Conservation (phyloP, 2,329 filamentous ascomycete species). For the Fusarium papillatum region DNA sequence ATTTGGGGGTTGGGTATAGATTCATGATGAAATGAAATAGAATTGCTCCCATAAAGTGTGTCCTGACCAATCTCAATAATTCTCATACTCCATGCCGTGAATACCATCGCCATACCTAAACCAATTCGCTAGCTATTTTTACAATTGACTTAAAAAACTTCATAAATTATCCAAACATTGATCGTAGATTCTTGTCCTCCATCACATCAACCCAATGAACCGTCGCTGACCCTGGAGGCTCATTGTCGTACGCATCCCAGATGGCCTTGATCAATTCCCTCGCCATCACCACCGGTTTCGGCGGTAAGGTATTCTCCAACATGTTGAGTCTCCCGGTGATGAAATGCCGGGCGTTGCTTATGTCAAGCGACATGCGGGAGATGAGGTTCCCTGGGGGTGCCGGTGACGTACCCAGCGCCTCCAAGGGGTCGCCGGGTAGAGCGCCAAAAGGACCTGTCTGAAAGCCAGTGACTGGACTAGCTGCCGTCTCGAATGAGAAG, state of each 20-base stretch:
- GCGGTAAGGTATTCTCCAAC: constrained; percentile 55
- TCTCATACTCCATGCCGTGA: neutral
- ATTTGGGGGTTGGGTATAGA: constrained; percentile 15
- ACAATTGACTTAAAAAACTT: neutral
- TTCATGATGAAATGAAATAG: constrained; percentile 26
- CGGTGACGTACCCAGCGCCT: constrained; percentile 23
- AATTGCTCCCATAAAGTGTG: constrained; percentile 8
- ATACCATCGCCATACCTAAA: neutral
- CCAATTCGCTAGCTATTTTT: neutral
- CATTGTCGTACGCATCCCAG: constrained; percentile 56
- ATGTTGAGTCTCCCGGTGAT: constrained; percentile 54
- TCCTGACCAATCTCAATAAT: neutral
- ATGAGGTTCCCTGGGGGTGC: constrained; percentile 24
- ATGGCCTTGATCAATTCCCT: constrained; percentile 56
- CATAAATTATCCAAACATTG: constrained; percentile 48
- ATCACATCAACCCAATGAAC: constrained; percentile 61
- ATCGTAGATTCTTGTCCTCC: constrained; percentile 49
- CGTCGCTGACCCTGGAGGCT: constrained; percentile 45
- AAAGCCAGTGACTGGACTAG: constrained; percentile 9
- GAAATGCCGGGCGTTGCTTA: constrained; percentile 54
- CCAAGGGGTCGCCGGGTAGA: neutral
- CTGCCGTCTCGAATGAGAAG: constrained; percentile 19
- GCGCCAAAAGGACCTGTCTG: constrained; percentile 15
- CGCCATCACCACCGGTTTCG: constrained; percentile 57
- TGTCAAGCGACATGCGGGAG: constrained; percentile 49